Evolutionary conservation across 192 early-diverging fungal genomes (phyloP).

Genomic region (Coemansia sp.): DNA sequence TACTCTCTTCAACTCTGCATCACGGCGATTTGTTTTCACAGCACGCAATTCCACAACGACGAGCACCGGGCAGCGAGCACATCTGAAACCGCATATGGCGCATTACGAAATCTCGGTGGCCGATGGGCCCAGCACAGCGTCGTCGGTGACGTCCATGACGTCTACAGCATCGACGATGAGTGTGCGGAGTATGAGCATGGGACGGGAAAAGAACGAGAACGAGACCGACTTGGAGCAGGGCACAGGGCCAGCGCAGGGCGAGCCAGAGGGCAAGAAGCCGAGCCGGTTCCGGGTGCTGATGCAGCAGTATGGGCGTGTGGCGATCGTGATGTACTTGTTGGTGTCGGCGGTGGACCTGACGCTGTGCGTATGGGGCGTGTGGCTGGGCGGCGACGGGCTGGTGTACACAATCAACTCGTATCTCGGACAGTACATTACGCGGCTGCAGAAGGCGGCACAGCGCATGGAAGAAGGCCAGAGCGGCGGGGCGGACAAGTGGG

Average conservation of each 20-base stretch:
- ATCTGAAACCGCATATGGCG: slow-evolving; percentile 10
- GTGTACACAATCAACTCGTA: slow-evolving; percentile 51
- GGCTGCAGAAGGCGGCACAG: slow-evolving; percentile 52
- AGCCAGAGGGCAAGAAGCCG: slow-evolving; percentile 41
- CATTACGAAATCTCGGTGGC: slow-evolving; percentile 45
- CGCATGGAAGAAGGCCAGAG: slow-evolving; percentile 44
- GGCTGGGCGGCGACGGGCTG: slow-evolving; percentile 53
- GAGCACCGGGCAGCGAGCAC: slow-evolving; percentile 6
- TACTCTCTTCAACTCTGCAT: slow-evolving; percentile 2
- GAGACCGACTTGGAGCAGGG: slow-evolving; percentile 22
- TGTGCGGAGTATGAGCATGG: slow-evolving; percentile 32
- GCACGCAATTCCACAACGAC: slow-evolving; percentile 4
- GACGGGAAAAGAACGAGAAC: slow-evolving; percentile 13
- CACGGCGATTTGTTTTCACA: slow-evolving; percentile 3
- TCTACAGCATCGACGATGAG: slow-evolving; percentile 35
- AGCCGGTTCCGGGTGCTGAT: slow-evolving; percentile 49
- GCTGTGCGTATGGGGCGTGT: slow-evolving; percentile 53
- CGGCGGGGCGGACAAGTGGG: slow-evolving; percentile 52
- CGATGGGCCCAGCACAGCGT: slow-evolving; percentile 12
- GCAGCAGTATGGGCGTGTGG: slow-evolving; percentile 56
- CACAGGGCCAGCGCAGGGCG: not conserved
- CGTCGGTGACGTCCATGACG: slow-evolving; percentile 35
- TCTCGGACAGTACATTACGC: slow-evolving; percentile 53
- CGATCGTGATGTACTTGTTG: slow-evolving; percentile 44
- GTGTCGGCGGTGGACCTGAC: slow-evolving; percentile 50